Evolutionary conservation across 768 basidiomycete species (phyloP).

Genomic region (Collybiopsis confluens): DNA sequence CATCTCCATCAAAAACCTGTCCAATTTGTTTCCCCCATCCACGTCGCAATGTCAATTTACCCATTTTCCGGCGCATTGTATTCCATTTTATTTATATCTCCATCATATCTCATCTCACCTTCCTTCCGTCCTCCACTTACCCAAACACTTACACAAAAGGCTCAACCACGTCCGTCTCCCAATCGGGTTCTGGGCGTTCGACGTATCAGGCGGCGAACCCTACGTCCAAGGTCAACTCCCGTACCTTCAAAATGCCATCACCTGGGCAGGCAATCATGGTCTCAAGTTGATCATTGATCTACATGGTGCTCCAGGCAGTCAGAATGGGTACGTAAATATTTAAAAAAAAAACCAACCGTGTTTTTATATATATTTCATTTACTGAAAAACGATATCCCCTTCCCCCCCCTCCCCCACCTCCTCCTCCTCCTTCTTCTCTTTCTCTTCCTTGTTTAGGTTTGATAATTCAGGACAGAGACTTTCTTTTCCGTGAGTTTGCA

Average conservation of each 20-base stretch:
- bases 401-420: conserved; percentile 8
- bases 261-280: conserved; percentile 65
- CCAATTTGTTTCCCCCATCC: too few relatives aligned
- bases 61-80: too few relatives aligned
- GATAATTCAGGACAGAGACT: too few relatives aligned
- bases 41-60: too few relatives aligned
- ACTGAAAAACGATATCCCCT: background rate
- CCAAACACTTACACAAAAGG: conserved; percentile 32
- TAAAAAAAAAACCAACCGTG: too few relatives aligned
- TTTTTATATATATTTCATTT: too few relatives aligned
- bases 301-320: too few relatives aligned
- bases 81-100: too few relatives aligned
- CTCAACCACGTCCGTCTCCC: conserved; percentile 82
- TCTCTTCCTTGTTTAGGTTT: too few relatives aligned
- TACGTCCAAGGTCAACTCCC: conserved; percentile 74
- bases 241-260: conserved; percentile 61
- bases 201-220: conserved; percentile 73
- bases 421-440: conserved; percentile 23
- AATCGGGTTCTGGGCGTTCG: conserved; percentile 83
- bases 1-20: too few relatives aligned
- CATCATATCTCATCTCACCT: background rate
- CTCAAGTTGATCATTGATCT: conserved; percentile 83
- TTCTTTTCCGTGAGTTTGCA: too few relatives aligned
- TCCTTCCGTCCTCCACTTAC: background rate
- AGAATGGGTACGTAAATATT: too few relatives aligned